Base-by-base conservation (phyloP, 495 filamentous ascomycete species). In the Tuber calosporum region DNA sequence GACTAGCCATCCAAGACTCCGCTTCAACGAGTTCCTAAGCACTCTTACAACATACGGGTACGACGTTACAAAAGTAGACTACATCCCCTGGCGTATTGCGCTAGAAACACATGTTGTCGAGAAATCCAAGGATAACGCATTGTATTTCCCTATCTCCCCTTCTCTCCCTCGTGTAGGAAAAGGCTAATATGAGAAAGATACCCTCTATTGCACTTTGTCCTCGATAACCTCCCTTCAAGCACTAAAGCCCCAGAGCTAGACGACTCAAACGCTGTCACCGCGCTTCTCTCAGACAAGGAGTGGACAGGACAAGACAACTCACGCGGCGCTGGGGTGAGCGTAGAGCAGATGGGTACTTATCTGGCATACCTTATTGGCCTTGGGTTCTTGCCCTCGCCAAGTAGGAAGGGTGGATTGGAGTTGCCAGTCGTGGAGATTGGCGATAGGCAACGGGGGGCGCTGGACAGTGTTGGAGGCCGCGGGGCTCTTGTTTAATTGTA, bases 201-300 rank as follows among this genome's bases (percentile, higher is more conserved):
- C 87, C 93, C 93, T 1, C 87, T 97, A 38, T 93, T 91, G 80
- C 91, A 97, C 83, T 94, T 96, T 81, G 91, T 91, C 62, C 90
- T 89, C 40, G 86, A 87, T 26, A 90, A 97, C 79, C 87, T 97
- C 13, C 93, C 93, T 0, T 87, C 86, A 13, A 88, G 88, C 74
- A 93, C 92, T 17, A 89, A 88, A 72, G 92, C 93, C 1, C 93
- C 92, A 0, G 91, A 92, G 80, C 85, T 97, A 36, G 91, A 92
- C 72, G 92, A 96, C 77, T 80, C 82, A 22, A 94, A 96, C 76
- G 89, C 94, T 3, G 85, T 86, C 0, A 82, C 84, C 1, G 85
- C 91, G 0, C 83, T 97, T 38, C 86, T 85, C 73, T 82, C 84
- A 0, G 90, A 94, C 79, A 85, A 85, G 0, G 81, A 85, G 43